Percentiles rank a stretch among this genome's conserved stretches.
Conservation (phyloP, 192 early-diverging fungal genomes). For the Endogone sp. region DNA sequence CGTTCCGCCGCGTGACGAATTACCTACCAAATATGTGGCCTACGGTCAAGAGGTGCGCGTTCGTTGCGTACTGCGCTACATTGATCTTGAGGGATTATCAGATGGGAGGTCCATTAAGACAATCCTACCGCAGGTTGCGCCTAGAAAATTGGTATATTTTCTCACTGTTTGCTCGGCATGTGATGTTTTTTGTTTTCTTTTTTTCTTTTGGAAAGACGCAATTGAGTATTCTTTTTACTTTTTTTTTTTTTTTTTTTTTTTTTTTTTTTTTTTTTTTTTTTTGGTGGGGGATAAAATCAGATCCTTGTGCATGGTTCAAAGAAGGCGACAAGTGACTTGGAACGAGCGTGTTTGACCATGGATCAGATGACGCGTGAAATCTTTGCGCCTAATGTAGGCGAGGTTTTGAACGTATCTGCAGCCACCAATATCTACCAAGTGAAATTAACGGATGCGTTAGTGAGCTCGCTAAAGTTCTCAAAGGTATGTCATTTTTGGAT, state of each 20-base stretch:
- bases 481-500: constrained; percentile 46
- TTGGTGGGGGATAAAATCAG: constrained; percentile 9
- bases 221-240: no score
- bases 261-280: constrained; percentile 9
- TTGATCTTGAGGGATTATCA: constrained; percentile 90
- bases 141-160: constrained; percentile 70
- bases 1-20: constrained; percentile 43
- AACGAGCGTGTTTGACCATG: constrained; percentile 53
- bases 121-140: constrained; percentile 77
- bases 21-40: constrained; percentile 79
- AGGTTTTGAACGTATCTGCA: constrained; percentile 85
- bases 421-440: constrained; percentile 86
- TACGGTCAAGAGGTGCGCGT: constrained; percentile 55
- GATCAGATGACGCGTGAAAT: constrained; percentile 81
- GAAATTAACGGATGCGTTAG: constrained; percentile 85
- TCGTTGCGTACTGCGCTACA: constrained; percentile 72
- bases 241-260: neutral
- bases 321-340: constrained; percentile 64
- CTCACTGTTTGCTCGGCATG: neutral
- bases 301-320: constrained; percentile 85
- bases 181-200: constrained; percentile 9
- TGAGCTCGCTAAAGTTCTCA: constrained; percentile 71
- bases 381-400: constrained; percentile 75
- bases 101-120: constrained; percentile 84
- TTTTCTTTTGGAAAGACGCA: neutral